Evolutionary conservation across 352 stramenopile genomes (phyloP).

Genomic region (Phytophthora foliorum): DNA sequence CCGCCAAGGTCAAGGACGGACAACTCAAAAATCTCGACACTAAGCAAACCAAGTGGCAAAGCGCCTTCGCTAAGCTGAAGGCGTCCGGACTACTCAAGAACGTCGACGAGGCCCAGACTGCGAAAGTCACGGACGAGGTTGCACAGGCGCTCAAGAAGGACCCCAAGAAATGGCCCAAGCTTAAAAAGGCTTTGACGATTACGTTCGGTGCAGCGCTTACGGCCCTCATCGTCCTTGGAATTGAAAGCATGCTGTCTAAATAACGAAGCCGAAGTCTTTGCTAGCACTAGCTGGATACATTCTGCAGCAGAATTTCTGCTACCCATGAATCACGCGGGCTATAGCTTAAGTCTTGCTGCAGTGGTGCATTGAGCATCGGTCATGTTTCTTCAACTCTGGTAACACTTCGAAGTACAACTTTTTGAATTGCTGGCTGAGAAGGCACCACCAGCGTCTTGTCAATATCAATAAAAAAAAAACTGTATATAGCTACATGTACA

Average conservation of each 20-base stretch:
- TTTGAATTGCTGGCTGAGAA: no score
- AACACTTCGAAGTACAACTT: no score
- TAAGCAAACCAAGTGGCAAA: constrained; percentile 6
- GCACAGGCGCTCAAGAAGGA: constrained; percentile 3
- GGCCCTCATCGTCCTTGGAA: constrained; percentile 16
- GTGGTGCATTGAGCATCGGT: no score
- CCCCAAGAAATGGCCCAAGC: constrained; percentile 27
- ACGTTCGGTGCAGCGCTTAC: not conserved
- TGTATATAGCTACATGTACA: no score
- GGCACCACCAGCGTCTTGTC: no score
- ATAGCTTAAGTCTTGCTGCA: no score
- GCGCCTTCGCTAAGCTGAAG: constrained; percentile 8
- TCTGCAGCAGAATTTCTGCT: no score
- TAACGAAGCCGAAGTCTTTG: no score
- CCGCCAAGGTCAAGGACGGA: not conserved
- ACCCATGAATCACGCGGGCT: no score
- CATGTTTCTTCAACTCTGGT: no score
- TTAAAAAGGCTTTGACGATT: constrained; percentile 21
- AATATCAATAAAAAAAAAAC: no score
- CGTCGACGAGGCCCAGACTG: not conserved
- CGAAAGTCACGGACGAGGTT: constrained; percentile 19
- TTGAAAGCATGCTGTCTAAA: not conserved
- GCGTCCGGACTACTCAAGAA: constrained; percentile 6
- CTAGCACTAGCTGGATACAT: no score
- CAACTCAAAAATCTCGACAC: constrained; percentile 3